These are phyloP conservation scores for Epithemia pelagica DNA, from an alignment of 108 stramenopile genomes.

Conservation along the genomic window DNA sequence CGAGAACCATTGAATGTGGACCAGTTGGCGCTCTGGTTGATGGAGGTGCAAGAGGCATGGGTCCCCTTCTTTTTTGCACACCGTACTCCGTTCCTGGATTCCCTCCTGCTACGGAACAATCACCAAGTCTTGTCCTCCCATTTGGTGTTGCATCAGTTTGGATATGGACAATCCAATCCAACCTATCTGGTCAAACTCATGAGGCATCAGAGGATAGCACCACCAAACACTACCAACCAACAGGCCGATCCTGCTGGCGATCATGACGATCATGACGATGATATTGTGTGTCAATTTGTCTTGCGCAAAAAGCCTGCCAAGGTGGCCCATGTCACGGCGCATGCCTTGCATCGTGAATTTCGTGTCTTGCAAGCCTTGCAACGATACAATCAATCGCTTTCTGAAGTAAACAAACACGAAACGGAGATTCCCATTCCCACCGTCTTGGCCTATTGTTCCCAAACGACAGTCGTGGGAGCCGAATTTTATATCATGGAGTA, in stretches of 20 bases:
- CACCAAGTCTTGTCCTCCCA: neutral
- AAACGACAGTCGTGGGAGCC: conserved; percentile 74
- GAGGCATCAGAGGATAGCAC: no score
- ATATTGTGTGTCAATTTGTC: conserved; percentile 38
- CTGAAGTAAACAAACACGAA: no score
- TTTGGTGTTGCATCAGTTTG: conserved; percentile 68
- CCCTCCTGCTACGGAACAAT: conserved; percentile 1
- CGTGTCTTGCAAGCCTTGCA: conserved; percentile 73
- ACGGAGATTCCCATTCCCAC: conserved; percentile 90
- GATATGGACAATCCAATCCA: conserved; percentile 95
- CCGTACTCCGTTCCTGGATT: conserved; percentile 17
- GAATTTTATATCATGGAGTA: conserved; percentile 96
- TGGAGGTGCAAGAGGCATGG: no score
- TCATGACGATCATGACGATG: neutral
- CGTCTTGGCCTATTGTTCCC: conserved; percentile 76
- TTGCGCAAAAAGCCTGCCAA: conserved; percentile 82
- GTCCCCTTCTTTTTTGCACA: no score
- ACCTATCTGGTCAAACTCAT: conserved; percentile 82
- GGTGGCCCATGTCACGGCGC: conserved; percentile 86
- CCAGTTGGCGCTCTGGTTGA: conserved; percentile 50
- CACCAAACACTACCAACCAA: conserved; percentile 2
- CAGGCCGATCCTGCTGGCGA: no score
- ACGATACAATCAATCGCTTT: conserved; percentile 39
- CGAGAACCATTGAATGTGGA: conserved; percentile 43
- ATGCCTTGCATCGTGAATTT: conserved; percentile 94